phyloP scores from a whole-genome alignment of 306 rosid species.

The Herpetospermum pedunculosum region DNA sequence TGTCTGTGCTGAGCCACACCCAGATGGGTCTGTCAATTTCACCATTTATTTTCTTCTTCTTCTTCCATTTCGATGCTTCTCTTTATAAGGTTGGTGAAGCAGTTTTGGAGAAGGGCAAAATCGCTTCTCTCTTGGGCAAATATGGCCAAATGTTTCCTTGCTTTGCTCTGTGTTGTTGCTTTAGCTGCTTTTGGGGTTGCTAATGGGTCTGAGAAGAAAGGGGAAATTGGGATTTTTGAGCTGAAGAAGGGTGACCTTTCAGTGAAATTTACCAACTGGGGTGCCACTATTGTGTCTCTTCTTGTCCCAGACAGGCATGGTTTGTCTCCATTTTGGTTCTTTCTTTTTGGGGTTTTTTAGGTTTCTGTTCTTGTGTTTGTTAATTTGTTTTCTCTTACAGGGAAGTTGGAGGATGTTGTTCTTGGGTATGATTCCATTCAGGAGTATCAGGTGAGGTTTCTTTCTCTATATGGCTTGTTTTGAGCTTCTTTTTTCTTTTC shows the following conservation, averaged over 20 bases:
- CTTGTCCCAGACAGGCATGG: constrained; percentile 42
- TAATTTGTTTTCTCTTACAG: constrained; percentile 18
- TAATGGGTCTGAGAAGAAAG: constrained; percentile 13
- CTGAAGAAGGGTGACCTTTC: constrained; percentile 32
- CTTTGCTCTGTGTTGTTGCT: constrained; percentile 20
- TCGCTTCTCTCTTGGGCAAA: background rate
- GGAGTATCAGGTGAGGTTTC: constrained; percentile 38
- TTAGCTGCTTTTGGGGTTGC: constrained; percentile 23
- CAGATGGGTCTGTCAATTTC: background rate
- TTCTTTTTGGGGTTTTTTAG: background rate
- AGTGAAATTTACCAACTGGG: constrained; percentile 48
- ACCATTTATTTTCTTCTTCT: background rate
- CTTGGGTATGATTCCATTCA: constrained; percentile 65
- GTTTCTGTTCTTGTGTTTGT: background rate
- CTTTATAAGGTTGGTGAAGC: background rate
- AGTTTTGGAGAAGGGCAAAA: background rate
- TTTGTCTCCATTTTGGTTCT: constrained; percentile 13
- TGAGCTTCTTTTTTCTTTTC: background rate
- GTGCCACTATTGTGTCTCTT: constrained; percentile 39
- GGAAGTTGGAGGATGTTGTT: constrained; percentile 60
- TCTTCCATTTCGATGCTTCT: background rate
- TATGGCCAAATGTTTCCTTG: constrained; percentile 17
- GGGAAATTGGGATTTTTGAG: constrained; percentile 20
- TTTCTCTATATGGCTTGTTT: background rate
- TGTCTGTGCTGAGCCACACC: background rate